Base-by-base conservation (phyloP, 2,329 filamentous ascomycete species). In the Tolypocladium capitatum region DNA sequence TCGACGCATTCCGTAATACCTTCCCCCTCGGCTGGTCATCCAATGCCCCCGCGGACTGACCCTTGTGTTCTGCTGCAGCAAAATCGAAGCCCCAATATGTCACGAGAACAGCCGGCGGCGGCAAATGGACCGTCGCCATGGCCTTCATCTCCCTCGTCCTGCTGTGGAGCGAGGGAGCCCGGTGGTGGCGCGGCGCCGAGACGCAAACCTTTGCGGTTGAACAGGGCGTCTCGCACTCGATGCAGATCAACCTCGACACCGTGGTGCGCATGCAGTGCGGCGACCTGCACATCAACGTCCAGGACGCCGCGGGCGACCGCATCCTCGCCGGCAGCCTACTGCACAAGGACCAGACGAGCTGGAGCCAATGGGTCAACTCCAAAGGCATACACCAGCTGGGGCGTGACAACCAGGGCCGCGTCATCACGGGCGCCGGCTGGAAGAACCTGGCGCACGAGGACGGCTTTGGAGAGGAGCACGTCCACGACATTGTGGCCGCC, bases 11-110 rank as follows among this genome's bases (percentile, higher is more conserved):
- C 66, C 91, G 89, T 95, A 78, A 63, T 86, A 57, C 41, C 28
- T n/a, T n/a, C 40, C 46, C 30, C n/a, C 46, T 35, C 31, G 18
- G 35, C 8, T 27, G 20, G 34, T 8, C 9, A 18, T 9, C 9
- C 20, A n/a, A 18, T 9, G 16, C 16, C n/a, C 16, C 24, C 16
- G 16, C 16, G 10, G 16, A 28, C 38, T 42, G 38, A 42, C 38
- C 24, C 5, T 1, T 6, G 35, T 18, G 2, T 27, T 21, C 21
- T 14, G 33, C 31, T 21, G 18, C 61, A 95, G 90, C 92, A 55
- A 97, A 98, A 74, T 87, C 91, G 47, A 97, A 97, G 71, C 80
- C 90, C 16, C 88, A 91, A 61, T 98, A 96, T 68, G 83, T 92
- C 48, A 83, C 85, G 43, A 80, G 83, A 54, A 94, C 88, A 31